Evolutionary conservation across 164 flowering plant genomes (phyloP), one percentile per base, ranked within the genome.

Genomic region (Magnolia changhungtana): DNA sequence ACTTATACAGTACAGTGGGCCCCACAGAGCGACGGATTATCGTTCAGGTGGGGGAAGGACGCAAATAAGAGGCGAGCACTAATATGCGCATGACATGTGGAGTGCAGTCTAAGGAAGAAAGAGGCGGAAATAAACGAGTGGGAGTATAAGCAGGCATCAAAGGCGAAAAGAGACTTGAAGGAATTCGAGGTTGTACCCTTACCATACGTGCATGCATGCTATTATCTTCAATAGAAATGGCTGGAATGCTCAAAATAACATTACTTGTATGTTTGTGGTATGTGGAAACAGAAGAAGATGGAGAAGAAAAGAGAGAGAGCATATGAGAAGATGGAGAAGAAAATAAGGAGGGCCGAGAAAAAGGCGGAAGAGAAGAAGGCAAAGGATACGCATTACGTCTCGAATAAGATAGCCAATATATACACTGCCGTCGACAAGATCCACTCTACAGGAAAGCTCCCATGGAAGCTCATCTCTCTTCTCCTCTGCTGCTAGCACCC

Each of bases 81-180:
- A 27, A 27, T 27, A 27, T 27, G 2, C 29, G 29, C 49, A 58
- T 52, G 49, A 21, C 37, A 7, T 71, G 8, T 14, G 4, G 13
- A 19, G 8, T 50, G 74, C 83, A 80, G 85, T 68, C 63, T 78
- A 68, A 74, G 68, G 59, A 79, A 67, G 59, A 74, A 81, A 52
- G 85, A 83, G 27, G 81, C 73, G 67, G 71, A 68, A 4, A 78
- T 78, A 1, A 71, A 24, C 31, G 79, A 71, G 3, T 83, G 85
- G 83, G 85, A 83, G 73, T 59, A 9, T 9, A 71, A 76, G 67
- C 63, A 80, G 50, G 78, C 74, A 9, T 65, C 37, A 13, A 80
- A 69, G 51, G 81, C 78, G 10, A 75, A 65, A 66, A 61, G 64
- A 24, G 55, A 76, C 72, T 51, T 80, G 81, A 69, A 78, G 66